Evolutionary conservation across 108 stramenopile species (phyloP), one percentile per base, ranked within the genome.

Genomic region (Nannochloropsis salina): DNA sequence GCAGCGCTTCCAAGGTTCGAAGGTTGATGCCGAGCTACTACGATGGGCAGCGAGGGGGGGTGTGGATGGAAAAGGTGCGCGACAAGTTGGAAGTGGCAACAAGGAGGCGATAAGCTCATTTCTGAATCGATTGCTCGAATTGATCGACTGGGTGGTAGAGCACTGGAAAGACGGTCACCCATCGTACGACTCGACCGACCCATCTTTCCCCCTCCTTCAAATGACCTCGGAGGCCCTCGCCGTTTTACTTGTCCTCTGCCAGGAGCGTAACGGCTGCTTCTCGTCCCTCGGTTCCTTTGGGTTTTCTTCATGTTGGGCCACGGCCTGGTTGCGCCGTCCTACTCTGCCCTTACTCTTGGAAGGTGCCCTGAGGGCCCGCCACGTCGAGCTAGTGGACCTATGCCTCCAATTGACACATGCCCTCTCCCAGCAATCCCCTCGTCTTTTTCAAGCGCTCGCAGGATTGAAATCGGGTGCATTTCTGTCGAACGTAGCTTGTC

Each of bases 401-500:
- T 1, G 61, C n/a, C 15, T 74, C 6, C 61, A 74, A 6, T 74
- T 74, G 61, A 15, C n/a, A n/a, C 61, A 74, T 3, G 15, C 20
- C n/a, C 61, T 74, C 61, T 74, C 61, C n/a, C 61, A 74, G 61
- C n/a, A 15, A 3, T 74, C 61, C 20, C 20, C 20, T 15, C 20
- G 20, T n/a, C 2, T 74, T 74, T 74, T 74, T 74, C 20, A 74
- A 3, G 20, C 15, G 61, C 15, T 74, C 20, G 61, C 61, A 6
- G n/a, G 8, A n/a, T 74, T 74, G 61, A 74, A n/a, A 74, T 15
- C 20, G 61, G 61, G 61, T 15, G 6, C 20, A 74, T 74, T 74
- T 74, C 61, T 74, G 61, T n/a, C 61, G n/a, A n/a, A 74, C 20
- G 61, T 74, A n/a, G 61, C 61, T 74, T 74, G 61, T 74, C 61